Base-by-base conservation (phyloP, 176 grass and related monocot species). In the Tillandsia fasciculata region DNA sequence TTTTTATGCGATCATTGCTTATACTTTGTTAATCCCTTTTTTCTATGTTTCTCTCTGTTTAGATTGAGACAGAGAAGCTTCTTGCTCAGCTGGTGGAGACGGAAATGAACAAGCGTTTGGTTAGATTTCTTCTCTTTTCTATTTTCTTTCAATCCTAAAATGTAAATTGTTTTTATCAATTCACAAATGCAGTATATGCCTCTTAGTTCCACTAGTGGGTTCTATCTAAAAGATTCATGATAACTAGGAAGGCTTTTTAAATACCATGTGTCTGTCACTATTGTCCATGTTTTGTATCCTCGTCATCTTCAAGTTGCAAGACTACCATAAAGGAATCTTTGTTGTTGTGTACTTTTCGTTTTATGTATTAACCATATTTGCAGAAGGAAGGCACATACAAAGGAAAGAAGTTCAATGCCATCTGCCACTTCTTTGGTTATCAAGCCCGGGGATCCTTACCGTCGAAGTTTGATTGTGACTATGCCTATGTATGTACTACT, bases 41-140 rank as follows among this genome's bases (percentile, higher is more conserved):
- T 49, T 73, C 4, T 17, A 72, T 11, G 50, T 77, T 79, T 69
- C 6, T 61, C 2, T 75, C 23, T 58, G 11, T 84, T 65, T 68
- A 99, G 94, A 99, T 99, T 83, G 94, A 99, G 70, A 99, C 84
- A 49, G 94, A 99, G 81, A 92, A 99, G 75, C 94, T 99, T 93
- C 87, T 99, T 42, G 94, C 87, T 22, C 94, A 99, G 68, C 84
- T 99, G 66, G 94, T 99, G 71, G 94, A 99, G 77, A 80, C 82
- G 20, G 94, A 99, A 78, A 90, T 99, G 63, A 99, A 90, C 68
- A 99, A 63, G 69, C 94, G 94, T 15, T 26, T 90, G 86, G 94
- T 93, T 83, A 82, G 79, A 42, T 42, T 42, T 42, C 33, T 42
- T 42, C 33, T 42, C 33, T 42, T 42, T 42, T 42, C 33, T 42